Evolutionary conservation across 2,329 filamentous ascomycete genomes (phyloP).

Genomic region (Fusarium sp.): DNA sequence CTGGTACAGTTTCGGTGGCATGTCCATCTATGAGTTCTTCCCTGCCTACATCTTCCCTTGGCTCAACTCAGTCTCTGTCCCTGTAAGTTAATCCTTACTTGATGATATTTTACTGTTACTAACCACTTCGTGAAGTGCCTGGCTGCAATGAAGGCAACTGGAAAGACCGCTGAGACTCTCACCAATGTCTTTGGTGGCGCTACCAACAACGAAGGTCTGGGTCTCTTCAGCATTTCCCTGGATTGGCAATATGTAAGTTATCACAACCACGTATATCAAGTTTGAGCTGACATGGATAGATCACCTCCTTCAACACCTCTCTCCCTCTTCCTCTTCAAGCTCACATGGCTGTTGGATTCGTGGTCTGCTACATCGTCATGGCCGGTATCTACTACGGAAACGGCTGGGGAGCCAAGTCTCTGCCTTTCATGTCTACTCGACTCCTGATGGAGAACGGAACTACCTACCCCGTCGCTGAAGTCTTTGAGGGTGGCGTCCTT

Average conservation of each 20-base stretch:
- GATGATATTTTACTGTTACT: rapidly evolving
- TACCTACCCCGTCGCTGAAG: slow-evolving; percentile 55
- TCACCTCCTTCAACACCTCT: slow-evolving; percentile 65
- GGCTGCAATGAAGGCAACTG: slow-evolving; percentile 64
- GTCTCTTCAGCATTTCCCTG: slow-evolving; percentile 62
- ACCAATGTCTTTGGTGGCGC: slow-evolving; percentile 65
- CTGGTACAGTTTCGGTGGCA: slow-evolving; percentile 63
- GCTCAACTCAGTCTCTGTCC: slow-evolving; percentile 67
- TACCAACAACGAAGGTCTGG: slow-evolving; percentile 65
- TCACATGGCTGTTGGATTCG: slow-evolving; percentile 60
- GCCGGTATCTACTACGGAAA: slow-evolving; percentile 65
- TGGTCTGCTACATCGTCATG: slow-evolving; percentile 64
- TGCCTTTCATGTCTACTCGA: slow-evolving; percentile 67
- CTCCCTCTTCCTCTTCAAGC: slow-evolving; percentile 64
- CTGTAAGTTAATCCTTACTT: slow-evolving; percentile 36
- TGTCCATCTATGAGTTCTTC: slow-evolving; percentile 65
- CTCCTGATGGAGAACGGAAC: slow-evolving; percentile 57
- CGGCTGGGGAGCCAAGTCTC: slow-evolving; percentile 58
- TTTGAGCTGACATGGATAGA: slow-evolving; percentile 51
- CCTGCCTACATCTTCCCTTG: slow-evolving; percentile 68
- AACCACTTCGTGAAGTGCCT: slow-evolving; percentile 53
- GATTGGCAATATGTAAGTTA: slow-evolving; percentile 67
- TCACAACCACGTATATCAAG: rapidly evolving
- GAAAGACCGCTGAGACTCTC: slow-evolving; percentile 57
- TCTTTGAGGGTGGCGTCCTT: slow-evolving; percentile 58